phyloP scores from a whole-genome alignment of 345 rosid genomes.

The Brassica rapa region DNA sequence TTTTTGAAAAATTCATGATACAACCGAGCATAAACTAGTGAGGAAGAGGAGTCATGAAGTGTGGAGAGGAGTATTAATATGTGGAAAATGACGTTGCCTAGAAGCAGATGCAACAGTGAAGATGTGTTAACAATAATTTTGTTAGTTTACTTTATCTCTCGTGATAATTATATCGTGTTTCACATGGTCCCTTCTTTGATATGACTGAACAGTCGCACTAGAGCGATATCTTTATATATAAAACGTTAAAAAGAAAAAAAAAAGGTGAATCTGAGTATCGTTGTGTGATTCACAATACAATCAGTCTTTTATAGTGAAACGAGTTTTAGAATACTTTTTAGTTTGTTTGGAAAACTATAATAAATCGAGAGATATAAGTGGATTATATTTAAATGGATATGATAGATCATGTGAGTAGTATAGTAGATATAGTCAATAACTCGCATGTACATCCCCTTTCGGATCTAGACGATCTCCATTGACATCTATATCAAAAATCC shows the following conservation, averaged over 20 bases:
- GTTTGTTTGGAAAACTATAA: neutral
- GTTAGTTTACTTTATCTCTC: neutral
- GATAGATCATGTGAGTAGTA: neutral
- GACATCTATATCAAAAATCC: neutral
- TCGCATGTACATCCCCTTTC: neutral
- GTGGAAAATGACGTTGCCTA: neutral
- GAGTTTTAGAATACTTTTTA: neutral
- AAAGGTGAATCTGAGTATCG: neutral
- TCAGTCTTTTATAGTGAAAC: neutral
- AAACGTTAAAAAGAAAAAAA: neutral
- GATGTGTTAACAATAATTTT: neutral
- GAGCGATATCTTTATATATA: neutral
- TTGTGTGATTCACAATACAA: neutral
- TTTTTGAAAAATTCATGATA: neutral
- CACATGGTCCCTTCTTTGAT: slow-evolving; percentile 11
- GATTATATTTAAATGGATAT: neutral
- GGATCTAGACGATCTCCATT: neutral
- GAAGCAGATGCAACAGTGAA: neutral
- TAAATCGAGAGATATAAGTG: neutral
- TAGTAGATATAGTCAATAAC: neutral
- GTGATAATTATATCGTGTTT: neutral
- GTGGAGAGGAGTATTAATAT: neutral
- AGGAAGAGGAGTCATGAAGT: neutral
- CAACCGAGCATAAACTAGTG: neutral
- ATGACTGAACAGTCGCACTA: neutral